Percentiles rank a stretch among this genome's conserved stretches.
Evolutionary conservation across 139 green algal species (phyloP).

Genomic region (Volvox reticuliferus): DNA sequence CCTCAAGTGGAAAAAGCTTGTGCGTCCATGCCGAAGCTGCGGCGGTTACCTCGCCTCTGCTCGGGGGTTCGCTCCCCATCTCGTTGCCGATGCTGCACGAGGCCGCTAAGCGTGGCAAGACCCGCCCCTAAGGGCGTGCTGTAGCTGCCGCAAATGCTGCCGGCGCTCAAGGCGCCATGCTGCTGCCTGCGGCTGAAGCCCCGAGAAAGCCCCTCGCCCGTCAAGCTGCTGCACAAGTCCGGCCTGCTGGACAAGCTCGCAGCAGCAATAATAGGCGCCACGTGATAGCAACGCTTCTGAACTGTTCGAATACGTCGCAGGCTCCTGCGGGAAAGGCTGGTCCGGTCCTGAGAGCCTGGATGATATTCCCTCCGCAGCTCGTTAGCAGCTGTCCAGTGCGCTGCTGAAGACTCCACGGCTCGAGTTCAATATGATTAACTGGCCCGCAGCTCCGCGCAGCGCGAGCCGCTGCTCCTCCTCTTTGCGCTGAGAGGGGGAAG

Average conservation of each 20-base stretch:
- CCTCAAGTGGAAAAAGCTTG: background rate
- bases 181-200: slow-evolving; percentile 32
- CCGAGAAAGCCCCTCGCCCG: slow-evolving; percentile 27
- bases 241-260: slow-evolving; percentile 10
- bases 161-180: slow-evolving; percentile 35
- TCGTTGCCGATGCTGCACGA: slow-evolving; percentile 27
- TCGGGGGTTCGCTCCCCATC: slow-evolving; percentile 18
- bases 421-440: slow-evolving; percentile 8
- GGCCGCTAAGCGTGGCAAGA: slow-evolving; percentile 27
- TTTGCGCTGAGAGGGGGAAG: slow-evolving; percentile 18
- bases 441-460: slow-evolving; percentile 29
- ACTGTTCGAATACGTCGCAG: background rate
- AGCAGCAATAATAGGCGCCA: background rate
- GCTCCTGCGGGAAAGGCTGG: background rate
- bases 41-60: slow-evolving; percentile 24
- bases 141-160: slow-evolving; percentile 26
- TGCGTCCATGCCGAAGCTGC: background rate
- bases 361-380: background rate
- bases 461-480: slow-evolving; percentile 24
- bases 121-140: slow-evolving; percentile 20
- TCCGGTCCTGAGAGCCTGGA: background rate
- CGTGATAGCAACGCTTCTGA: background rate
- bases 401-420: background rate
- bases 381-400: background rate
- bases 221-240: slow-evolving; percentile 1